Evolutionary conservation across 2,329 filamentous ascomycete species (phyloP).

Genomic region (Dothideomycetes sp.): DNA sequence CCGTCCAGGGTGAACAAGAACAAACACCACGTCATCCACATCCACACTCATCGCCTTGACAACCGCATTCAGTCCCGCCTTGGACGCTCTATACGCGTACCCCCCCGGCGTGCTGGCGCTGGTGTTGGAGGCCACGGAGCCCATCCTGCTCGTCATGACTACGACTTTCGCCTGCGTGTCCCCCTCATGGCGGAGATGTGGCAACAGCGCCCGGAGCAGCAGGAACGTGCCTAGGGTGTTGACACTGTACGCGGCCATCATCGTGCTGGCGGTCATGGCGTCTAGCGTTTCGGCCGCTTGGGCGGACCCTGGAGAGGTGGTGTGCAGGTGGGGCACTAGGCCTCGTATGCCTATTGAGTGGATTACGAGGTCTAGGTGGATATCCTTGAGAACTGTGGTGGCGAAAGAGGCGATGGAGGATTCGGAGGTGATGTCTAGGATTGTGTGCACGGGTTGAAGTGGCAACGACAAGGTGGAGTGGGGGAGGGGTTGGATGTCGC

Average conservation of each 20-base stretch:
- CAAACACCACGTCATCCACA: constrained; percentile 29
- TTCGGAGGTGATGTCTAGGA: constrained; percentile 19
- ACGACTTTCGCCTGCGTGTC: constrained; percentile 22
- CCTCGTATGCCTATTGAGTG: constrained; percentile 36
- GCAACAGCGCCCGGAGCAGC: constrained; percentile 25
- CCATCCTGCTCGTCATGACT: constrained; percentile 35
- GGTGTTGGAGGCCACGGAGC: constrained; percentile 28
- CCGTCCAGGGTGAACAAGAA: constrained; percentile 34
- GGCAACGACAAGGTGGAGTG: not conserved
- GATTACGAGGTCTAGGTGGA: constrained; percentile 27
- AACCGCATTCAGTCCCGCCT: constrained; percentile 36
- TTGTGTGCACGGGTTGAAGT: not conserved
- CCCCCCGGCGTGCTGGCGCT: constrained; percentile 21
- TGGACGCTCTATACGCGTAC: constrained; percentile 37
- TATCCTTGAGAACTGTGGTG: constrained; percentile 9
- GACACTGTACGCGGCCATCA: constrained; percentile 27
- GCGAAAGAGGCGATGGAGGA: constrained; percentile 15
- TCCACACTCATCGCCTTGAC: constrained; percentile 33
- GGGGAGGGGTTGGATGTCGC: constrained; percentile 16
- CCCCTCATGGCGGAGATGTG: constrained; percentile 17
- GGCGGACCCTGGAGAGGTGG: constrained; percentile 21
- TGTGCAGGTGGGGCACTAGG: constrained; percentile 23
- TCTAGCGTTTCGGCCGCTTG: constrained; percentile 29
- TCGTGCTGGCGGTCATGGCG: constrained; percentile 28
- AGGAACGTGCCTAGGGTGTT: constrained; percentile 34